Percentiles rank a stretch among this genome's conserved stretches.
Evolutionary conservation across 1,284 basidiomycete species (phyloP).

Genomic region (Papiliotrema nemorosa): DNA sequence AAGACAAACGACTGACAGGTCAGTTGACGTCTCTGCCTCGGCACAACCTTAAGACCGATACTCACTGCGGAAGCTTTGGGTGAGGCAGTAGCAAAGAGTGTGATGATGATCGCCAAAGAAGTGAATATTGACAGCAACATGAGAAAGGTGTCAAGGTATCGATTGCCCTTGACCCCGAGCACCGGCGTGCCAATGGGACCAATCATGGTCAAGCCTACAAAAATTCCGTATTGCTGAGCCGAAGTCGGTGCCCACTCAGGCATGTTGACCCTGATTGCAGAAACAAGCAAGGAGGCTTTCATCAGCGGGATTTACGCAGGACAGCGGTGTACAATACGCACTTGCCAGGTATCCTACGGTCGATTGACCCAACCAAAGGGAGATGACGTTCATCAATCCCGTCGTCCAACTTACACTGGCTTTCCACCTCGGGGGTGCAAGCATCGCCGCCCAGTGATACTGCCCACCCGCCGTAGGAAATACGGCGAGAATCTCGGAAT

Average conservation of each 20-base stretch:
- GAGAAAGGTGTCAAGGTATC: background rate
- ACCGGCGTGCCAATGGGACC: background rate
- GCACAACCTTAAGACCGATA: background rate
- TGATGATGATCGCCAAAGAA: background rate
- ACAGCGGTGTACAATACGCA: constrained; percentile 1
- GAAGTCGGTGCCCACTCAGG: background rate
- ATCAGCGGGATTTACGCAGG: background rate
- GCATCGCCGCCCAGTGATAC: constrained; percentile 38
- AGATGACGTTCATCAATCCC: constrained; percentile 16
- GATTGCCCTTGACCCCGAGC: background rate
- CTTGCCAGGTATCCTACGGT: constrained; percentile 14
- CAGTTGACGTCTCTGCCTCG: background rate
- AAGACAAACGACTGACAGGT: constrained; percentile 44
- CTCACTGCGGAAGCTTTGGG: background rate
- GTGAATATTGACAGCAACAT: background rate
- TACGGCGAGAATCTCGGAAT: constrained; percentile 43
- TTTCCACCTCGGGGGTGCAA: constrained; percentile 19
- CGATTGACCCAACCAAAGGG: constrained; percentile 12
- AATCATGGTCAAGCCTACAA: background rate
- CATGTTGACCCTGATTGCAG: background rate
- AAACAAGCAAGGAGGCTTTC: background rate
- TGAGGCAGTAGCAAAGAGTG: background rate
- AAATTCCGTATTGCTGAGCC: background rate
- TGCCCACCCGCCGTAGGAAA: constrained; percentile 34
- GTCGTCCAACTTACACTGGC: constrained; percentile 13